Base-by-base conservation (phyloP, 768 basidiomycete genomes). In the Piloderma croceum region DNA sequence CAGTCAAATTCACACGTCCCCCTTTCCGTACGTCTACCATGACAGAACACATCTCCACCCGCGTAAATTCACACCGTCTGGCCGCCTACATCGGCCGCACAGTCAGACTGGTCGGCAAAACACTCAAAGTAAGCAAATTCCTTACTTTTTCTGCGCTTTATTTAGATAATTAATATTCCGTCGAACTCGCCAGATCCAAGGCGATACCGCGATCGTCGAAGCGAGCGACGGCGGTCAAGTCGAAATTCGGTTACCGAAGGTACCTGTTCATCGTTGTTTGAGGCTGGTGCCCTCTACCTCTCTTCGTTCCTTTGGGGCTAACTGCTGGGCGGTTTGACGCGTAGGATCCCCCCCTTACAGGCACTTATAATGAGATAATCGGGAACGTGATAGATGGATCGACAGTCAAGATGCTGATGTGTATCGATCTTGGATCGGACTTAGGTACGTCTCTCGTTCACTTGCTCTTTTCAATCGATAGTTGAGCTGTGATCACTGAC, bases 181-280 rank as follows among this genome's bases (percentile, higher is more conserved):
- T 38, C 27, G 35, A 38, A 6, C 23, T 27, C 32, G 21, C n/a
- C 24, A 73, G 62, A 53, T 56, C 35, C 54, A 71, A 24, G 67
- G 67, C 13, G 70, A 70, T 11, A 56, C 58, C 3, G 71, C 77
- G 10, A 69, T 75, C 3, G 80, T 89, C 10, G 70, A 80, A 44
- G 74, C 84, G 1, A 69, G 71, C 32, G 88, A 90, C 51, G 81
- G 78, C 1, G 79, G 76, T 0, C 65, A 87, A 53, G 76, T 83
- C 6, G 62, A 60, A 18, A 59, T 83, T 15, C 51, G 53, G 11
- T 50, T 76, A n/a, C 45, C 48, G 3, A 46, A 57, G 42, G 80
- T 79, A 35, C n/a, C 51, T 63, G 41, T 21, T 44, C 27, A 24
- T 23, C 18, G n/a, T 39, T 34, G 5, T 23, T 29, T 23, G 24